Evolutionary conservation across 176 grass and related monocot genomes (phyloP).

Genomic region (Thalia dealbata): DNA sequence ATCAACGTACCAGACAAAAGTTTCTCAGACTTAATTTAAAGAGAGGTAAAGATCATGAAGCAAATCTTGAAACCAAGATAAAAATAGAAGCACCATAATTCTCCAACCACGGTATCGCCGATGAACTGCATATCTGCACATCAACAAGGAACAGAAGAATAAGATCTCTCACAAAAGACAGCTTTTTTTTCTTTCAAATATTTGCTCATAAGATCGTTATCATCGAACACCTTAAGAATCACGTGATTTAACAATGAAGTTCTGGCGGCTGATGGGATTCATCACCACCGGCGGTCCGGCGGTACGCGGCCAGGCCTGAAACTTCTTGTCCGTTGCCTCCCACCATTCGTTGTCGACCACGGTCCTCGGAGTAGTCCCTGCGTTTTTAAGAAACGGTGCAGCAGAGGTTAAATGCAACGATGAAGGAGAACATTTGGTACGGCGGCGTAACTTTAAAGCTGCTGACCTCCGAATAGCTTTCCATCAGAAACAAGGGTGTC

Average conservation of each 20-base stretch:
- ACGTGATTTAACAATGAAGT: conserved; percentile 69
- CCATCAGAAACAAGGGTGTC: conserved; percentile 44
- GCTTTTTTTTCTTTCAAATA: too few species aligned
- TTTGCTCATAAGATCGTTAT: too few species aligned
- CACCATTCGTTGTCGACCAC: conserved; percentile 67
- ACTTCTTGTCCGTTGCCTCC: conserved; percentile 54
- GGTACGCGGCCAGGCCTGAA: conserved; percentile 75
- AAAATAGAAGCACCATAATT: too few species aligned
- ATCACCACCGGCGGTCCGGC: conserved; percentile 68
- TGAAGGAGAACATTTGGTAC: too few species aligned
- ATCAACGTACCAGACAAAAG: too few species aligned
- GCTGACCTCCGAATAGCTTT: conserved; percentile 69
- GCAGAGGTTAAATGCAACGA: not conserved
- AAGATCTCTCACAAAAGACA: too few species aligned
- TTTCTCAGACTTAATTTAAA: too few species aligned
- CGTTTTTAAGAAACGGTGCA: conserved; percentile 19
- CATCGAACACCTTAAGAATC: conserved; percentile 24
- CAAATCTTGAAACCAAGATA: too few species aligned
- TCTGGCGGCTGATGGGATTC: conserved; percentile 86
- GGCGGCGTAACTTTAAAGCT: not conserved
- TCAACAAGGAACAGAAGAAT: too few species aligned
- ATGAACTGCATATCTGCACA: too few species aligned
- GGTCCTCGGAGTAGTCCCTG: conserved; percentile 61
- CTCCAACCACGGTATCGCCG: too few species aligned
- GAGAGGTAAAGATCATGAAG: too few species aligned